These are phyloP conservation scores for Eragrostis tef DNA, from an alignment of 202 grass and related monocot species.

Conservation along the genomic window DNA sequence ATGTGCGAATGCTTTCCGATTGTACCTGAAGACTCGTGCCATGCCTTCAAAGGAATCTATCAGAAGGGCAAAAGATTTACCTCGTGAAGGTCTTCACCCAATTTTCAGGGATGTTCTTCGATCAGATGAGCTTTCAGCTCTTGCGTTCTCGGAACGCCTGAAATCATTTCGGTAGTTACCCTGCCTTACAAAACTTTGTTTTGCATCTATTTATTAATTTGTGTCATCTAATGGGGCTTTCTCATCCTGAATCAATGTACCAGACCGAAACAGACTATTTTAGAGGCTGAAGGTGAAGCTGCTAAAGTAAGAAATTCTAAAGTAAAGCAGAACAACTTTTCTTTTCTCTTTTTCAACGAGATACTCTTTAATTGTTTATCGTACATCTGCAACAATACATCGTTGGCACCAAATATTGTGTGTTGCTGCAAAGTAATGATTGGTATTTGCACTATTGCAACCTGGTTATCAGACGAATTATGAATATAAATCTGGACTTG, in stretches of 20 bases:
- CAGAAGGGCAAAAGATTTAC: slow-evolving; percentile 78
- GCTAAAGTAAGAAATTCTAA: slow-evolving; percentile 70
- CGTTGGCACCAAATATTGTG: not conserved
- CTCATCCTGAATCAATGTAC: slow-evolving; percentile 31
- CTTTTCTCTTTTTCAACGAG: not conserved
- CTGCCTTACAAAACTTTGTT: not conserved
- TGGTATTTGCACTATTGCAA: not conserved
- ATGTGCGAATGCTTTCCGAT: slow-evolving; percentile 81
- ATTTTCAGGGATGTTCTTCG: slow-evolving; percentile 71
- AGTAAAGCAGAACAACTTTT: slow-evolving; percentile 45
- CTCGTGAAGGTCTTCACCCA: slow-evolving; percentile 83
- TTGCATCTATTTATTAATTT: slow-evolving; percentile 32
- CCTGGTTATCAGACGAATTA: not conserved
- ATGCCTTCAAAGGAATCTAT: slow-evolving; percentile 84
- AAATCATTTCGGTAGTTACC: slow-evolving; percentile 76
- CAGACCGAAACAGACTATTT: slow-evolving; percentile 96
- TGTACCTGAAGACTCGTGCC: slow-evolving; percentile 80
- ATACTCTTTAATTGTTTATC: slow-evolving; percentile 23
- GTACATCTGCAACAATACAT: slow-evolving; percentile 12
- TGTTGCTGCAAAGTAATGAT: not conserved
- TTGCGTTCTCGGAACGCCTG: slow-evolving; percentile 83
- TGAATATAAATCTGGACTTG: slow-evolving; percentile 8
- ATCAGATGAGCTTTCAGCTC: slow-evolving; percentile 81
- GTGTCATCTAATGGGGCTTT: slow-evolving; percentile 30
- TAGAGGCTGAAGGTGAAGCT: slow-evolving; percentile 93